These are phyloP conservation scores for Aquilaria malaccensis DNA, from an alignment of 345 rosid genomes.

Conservation along the genomic window DNA sequence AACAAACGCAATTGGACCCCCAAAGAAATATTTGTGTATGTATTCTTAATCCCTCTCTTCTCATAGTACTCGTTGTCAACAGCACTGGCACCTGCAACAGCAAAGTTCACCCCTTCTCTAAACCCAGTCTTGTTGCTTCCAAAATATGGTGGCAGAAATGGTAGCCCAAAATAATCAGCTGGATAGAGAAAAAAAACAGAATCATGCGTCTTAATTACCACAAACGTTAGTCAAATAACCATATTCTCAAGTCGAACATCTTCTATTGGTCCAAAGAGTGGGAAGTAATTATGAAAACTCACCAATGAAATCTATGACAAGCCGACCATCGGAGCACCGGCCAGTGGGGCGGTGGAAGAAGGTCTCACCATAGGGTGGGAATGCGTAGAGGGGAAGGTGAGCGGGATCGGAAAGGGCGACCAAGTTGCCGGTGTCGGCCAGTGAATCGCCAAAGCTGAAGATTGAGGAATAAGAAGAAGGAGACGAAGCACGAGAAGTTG, in stretches of 20 bases:
- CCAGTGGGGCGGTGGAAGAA: slow-evolving; percentile 41
- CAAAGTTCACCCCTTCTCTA: slow-evolving; percentile 40
- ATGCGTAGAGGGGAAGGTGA: slow-evolving; percentile 14
- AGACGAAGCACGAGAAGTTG: too few species aligned
- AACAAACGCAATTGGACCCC: slow-evolving; percentile 31
- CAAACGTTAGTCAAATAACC: neutral
- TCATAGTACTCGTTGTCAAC: slow-evolving; percentile 23
- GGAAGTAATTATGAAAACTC: neutral
- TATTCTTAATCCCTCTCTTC: slow-evolving; percentile 22
- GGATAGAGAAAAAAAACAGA: neutral
- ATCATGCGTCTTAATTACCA: neutral
- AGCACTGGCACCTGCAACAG: slow-evolving; percentile 46
- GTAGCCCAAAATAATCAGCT: slow-evolving; percentile 38
- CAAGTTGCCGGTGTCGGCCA: slow-evolving; percentile 43
- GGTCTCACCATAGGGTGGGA: slow-evolving; percentile 39
- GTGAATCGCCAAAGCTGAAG: slow-evolving; percentile 58
- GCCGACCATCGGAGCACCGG: slow-evolving; percentile 44
- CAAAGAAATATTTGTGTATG: slow-evolving; percentile 25
- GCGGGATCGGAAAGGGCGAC: slow-evolving; percentile 11
- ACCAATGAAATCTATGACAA: slow-evolving; percentile 52
- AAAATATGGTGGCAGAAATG: slow-evolving; percentile 29
- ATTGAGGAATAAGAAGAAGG: slow-evolving; percentile 14
- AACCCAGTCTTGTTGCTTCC: slow-evolving; percentile 24
- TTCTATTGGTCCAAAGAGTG: too few species aligned
- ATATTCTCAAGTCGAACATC: neutral